Evolutionary conservation across 768 basidiomycete genomes (phyloP).

Genomic region (Phaeotremella fagi): DNA sequence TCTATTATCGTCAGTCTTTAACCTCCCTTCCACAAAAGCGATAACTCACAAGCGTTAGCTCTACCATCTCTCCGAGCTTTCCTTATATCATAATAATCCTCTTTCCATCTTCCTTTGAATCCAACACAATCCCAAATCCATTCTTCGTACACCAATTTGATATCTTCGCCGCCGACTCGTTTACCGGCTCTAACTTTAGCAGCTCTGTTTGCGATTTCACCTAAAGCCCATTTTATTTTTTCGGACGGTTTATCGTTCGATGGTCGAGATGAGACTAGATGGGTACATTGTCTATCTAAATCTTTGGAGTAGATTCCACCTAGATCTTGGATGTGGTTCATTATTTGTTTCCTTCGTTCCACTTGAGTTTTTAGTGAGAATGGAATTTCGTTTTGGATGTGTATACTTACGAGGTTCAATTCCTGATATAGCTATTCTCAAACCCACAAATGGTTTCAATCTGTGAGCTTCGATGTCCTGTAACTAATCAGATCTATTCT

Average conservation of each 20-base stretch:
- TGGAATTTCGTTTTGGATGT: background rate
- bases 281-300: constrained; percentile 75
- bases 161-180: constrained; percentile 56
- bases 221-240: constrained; percentile 58
- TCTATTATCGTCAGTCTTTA: constrained; percentile 15
- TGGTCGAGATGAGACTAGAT: constrained; percentile 65
- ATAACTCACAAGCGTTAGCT: constrained; percentile 24
- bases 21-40: too few relatives aligned
- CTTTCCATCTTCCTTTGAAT: constrained; percentile 57
- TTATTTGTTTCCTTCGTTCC: constrained; percentile 62
- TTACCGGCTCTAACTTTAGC: constrained; percentile 16
- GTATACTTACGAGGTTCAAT: constrained; percentile 56
- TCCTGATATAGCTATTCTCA: constrained; percentile 71
- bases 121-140: constrained; percentile 93
- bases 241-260: constrained; percentile 51
- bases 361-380: constrained; percentile 26
- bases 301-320: constrained; percentile 70
- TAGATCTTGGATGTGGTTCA: constrained; percentile 57
- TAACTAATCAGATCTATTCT: background rate
- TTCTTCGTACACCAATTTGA: constrained; percentile 84
- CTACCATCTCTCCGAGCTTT: constrained; percentile 26
- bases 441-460: constrained; percentile 66
- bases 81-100: constrained; percentile 43
- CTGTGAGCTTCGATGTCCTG: constrained; percentile 62
- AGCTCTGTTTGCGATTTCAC: constrained; percentile 23